Conservation (phyloP, 495 filamentous ascomycete species). For the Pseudoneurospora amorphoporcata region DNA sequence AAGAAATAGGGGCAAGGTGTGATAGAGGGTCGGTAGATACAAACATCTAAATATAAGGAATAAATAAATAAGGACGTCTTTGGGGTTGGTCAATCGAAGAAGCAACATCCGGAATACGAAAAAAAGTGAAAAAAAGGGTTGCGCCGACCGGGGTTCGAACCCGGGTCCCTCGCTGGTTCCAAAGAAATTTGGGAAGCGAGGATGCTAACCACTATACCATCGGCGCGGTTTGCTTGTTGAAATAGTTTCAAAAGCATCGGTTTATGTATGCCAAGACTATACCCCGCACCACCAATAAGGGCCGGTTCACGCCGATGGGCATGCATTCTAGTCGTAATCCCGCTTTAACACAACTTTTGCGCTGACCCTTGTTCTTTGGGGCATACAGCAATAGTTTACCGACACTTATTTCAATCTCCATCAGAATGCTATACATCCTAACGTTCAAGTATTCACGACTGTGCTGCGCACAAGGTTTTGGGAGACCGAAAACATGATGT, state of each 20-base stretch:
- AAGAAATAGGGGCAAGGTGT: not conserved
- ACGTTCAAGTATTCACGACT: not conserved
- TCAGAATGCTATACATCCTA: not conserved
- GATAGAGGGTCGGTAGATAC: too few relatives aligned
- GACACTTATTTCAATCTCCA: not conserved
- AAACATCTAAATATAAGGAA: not conserved
- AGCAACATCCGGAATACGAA: not conserved
- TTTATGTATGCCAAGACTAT: not conserved
- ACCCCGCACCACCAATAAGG: not conserved
- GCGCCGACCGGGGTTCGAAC: not conserved
- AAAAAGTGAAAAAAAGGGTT: not conserved
- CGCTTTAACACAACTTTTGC: not conserved
- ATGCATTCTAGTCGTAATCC: not conserved
- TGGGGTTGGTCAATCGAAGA: not conserved
- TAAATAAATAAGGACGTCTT: not conserved
- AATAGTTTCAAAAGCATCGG: too few relatives aligned
- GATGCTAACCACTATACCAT: not conserved
- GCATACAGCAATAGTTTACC: not conserved
- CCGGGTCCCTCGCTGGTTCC: not conserved
- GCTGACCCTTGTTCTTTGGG: not conserved
- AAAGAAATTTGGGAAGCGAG: not conserved
- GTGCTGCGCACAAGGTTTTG: not conserved
- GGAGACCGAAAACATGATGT: too few relatives aligned
- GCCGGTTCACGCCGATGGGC: not conserved
- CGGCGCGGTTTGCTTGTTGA: not conserved